Base-by-base conservation (phyloP, 148 eudicot genomes). In the Fagopyrum esculentum region DNA sequence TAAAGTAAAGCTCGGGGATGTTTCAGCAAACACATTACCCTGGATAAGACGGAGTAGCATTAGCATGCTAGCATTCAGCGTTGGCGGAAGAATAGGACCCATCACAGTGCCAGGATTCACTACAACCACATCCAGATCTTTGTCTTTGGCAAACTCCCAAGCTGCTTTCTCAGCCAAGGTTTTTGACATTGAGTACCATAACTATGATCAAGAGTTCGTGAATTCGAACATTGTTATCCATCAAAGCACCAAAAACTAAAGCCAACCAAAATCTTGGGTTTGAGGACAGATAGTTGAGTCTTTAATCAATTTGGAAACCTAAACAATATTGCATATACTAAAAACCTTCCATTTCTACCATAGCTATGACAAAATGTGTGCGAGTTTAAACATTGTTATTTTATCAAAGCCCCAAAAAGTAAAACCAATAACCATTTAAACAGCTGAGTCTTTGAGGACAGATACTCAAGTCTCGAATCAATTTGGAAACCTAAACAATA, bases 81-180 rank as follows among this genome's bases (percentile, higher is more conserved):
- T 87, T 64, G 94, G 94, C 40, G 97, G 92, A 68, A 91, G 82
- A 69, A 88, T 69, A n/a, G 94, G 98, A 51, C 98, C 94, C 80
- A 89, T 77, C 64, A 87, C 92, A 43, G 89, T 86, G 29, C 92
- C 98, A 45, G 97, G 98, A 74, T 89, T 91, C 63, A 93, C 85
- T 72, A 91, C 94, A 54, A 87, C 98, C 68, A 93, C 83, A 72
- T 93, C 94, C 73, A 91, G 51, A 60, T 78, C 88, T 15, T 83
- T 88, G 70, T 89, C 94, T 74, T 85, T 80, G 55, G 92, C 84
- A 75, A 85, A 87, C 61, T 93, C 87, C 97, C 97, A 93, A 22
- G 98, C 89, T 16, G 89, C 92, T 81, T 92, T 90, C 71, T 95
- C 99, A 48, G 99, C 97, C 26, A 81, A 78, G 9, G 85, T 85